Evolutionary conservation across 257 asterid species (phyloP).

Genomic region (Mentha longifolia): DNA sequence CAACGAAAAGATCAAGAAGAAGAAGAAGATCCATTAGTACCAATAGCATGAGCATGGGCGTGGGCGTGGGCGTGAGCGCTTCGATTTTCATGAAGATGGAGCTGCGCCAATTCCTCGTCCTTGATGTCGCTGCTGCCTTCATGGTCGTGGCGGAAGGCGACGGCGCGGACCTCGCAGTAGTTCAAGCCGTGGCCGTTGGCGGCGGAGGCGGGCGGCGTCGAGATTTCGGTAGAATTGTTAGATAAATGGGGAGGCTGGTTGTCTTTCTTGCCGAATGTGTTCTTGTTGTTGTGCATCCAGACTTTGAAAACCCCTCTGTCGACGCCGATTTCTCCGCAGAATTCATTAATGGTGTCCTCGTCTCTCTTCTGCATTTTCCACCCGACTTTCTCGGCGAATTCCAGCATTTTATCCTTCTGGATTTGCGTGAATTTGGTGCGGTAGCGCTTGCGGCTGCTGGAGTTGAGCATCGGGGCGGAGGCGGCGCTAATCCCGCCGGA

Average conservation of each 20-base stretch:
- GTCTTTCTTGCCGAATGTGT: constrained; percentile 57
- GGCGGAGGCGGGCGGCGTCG: constrained; percentile 34
- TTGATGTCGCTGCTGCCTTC: constrained; percentile 33
- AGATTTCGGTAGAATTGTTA: constrained; percentile 32
- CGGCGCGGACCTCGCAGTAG: constrained; percentile 27
- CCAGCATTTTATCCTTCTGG: constrained; percentile 79
- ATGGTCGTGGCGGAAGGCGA: constrained; percentile 43
- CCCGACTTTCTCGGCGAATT: constrained; percentile 61
- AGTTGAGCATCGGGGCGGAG: constrained; percentile 18
- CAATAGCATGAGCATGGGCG: constrained; percentile 35
- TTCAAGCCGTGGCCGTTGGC: constrained; percentile 36
- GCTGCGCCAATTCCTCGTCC: constrained; percentile 39
- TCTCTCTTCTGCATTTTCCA: constrained; percentile 90
- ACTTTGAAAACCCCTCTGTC: constrained; percentile 80
- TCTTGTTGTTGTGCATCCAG: constrained; percentile 96
- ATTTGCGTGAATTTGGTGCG: constrained; percentile 70
- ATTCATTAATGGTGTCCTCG: constrained; percentile 55
- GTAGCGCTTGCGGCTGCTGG: constrained; percentile 62
- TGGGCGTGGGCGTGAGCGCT: neutral
- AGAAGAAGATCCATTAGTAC: constrained; percentile 63
- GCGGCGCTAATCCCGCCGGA: constrained; percentile 25
- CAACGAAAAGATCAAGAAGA: constrained; percentile 49
- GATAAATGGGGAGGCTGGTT: constrained; percentile 26
- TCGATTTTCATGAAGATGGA: constrained; percentile 30
- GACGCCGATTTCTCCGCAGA: constrained; percentile 64